Percentiles rank a stretch among this genome's conserved stretches.
Conservation (phyloP, 2,329 filamentous ascomycete genomes). For the Verticillium klebahnii region DNA sequence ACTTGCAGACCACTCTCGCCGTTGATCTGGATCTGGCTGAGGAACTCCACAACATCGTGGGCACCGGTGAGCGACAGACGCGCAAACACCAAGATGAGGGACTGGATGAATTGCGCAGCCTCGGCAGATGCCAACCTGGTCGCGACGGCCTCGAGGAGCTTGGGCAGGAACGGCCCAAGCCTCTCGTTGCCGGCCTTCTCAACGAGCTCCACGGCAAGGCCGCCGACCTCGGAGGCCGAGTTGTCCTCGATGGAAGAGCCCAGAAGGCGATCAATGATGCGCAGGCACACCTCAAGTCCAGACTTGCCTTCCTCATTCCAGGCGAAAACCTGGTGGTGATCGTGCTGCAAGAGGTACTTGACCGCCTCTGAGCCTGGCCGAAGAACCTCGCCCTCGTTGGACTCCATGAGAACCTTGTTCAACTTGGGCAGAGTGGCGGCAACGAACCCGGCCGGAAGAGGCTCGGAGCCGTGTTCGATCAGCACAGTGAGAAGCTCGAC, state of each 20-base stretch:
- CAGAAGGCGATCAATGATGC: conserved; percentile 88
- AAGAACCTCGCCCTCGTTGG: conserved; percentile 81
- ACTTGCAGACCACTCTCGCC: conserved; percentile 80
- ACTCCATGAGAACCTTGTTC: conserved; percentile 74
- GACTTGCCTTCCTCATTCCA: conserved; percentile 81
- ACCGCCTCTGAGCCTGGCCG: conserved; percentile 81
- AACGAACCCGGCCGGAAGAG: conserved; percentile 82
- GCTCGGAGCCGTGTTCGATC: conserved; percentile 76
- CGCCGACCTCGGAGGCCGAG: conserved; percentile 91
- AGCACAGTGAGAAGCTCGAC: conserved; percentile 79
- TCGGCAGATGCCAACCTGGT: conserved; percentile 76
- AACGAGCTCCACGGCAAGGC: conserved; percentile 87
- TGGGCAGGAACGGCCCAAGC: conserved; percentile 83
- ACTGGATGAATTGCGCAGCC: conserved; percentile 89
- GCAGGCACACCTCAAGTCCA: conserved; percentile 81
- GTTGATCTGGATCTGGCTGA: conserved; percentile 77
- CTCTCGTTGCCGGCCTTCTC: conserved; percentile 91
- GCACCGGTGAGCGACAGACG: conserved; percentile 81
- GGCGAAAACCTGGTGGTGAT: conserved; percentile 81
- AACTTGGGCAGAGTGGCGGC: conserved; percentile 83
- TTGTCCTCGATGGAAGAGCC: conserved; percentile 84
- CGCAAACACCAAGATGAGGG: conserved; percentile 90
- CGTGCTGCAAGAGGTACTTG: conserved; percentile 85
- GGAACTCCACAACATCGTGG: conserved; percentile 85
- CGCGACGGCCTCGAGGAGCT: conserved; percentile 85